Conservation (phyloP, 257 asterid species). For the Ilex aquifolium region DNA sequence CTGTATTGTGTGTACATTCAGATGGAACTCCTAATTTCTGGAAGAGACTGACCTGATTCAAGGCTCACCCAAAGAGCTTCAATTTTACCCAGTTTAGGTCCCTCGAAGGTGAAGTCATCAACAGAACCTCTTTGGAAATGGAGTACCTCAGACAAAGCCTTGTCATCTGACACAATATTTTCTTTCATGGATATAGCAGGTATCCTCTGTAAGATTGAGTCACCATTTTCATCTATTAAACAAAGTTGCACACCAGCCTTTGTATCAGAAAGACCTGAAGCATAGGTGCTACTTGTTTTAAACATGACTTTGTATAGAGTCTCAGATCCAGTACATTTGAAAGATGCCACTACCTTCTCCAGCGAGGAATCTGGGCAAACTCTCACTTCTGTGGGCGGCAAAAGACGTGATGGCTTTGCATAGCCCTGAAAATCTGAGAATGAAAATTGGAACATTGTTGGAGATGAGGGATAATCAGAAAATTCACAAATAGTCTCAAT, state of each 20-base stretch:
- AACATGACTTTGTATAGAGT: conserved; percentile 49
- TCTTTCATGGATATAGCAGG: conserved; percentile 32
- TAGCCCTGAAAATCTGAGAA: conserved; percentile 74
- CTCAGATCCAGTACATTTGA: conserved; percentile 17
- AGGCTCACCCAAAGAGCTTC: conserved; percentile 74
- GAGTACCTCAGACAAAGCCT: conserved; percentile 22
- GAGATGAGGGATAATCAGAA: neutral
- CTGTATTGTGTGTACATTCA: too few relatives aligned
- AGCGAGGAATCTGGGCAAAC: conserved; percentile 27
- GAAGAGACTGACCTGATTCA: conserved; percentile 62
- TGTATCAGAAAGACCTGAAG: conserved; percentile 60
- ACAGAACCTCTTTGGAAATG: conserved; percentile 58
- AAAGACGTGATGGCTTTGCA: conserved; percentile 63
- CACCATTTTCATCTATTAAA: conserved; percentile 68
- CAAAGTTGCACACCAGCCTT: conserved; percentile 62
- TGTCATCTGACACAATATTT: conserved; percentile 20
- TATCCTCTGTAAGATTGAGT: conserved; percentile 69
- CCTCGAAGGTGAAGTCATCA: conserved; percentile 72
- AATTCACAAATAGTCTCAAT: too few relatives aligned
- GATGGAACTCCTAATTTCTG: neutral
- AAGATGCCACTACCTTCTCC: conserved; percentile 27
- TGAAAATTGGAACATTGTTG: neutral
- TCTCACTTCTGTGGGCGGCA: conserved; percentile 46
- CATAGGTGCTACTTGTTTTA: conserved; percentile 55
- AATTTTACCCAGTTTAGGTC: conserved; percentile 65